Evolutionary conservation across 768 basidiomycete species (phyloP).

Genomic region (Mycena vitilis): DNA sequence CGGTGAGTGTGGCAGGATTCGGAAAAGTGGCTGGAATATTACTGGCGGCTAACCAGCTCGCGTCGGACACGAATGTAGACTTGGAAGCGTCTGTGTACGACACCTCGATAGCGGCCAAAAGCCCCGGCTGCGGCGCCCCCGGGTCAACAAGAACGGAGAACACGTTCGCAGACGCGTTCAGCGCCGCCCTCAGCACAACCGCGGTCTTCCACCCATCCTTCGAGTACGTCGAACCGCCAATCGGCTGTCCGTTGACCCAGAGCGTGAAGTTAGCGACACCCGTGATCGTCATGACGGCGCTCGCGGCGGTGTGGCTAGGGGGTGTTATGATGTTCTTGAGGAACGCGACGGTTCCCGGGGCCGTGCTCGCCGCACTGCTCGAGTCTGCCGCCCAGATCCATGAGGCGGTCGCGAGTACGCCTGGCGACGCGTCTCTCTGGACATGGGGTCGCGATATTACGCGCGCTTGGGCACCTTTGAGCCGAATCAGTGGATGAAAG

Average conservation of each 20-base stretch:
- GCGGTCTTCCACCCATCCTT: constrained; percentile 23
- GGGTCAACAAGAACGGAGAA: constrained; percentile 27
- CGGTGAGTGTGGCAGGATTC: background rate
- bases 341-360: constrained; percentile 29
- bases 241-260: constrained; percentile 30
- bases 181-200: constrained; percentile 4
- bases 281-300: constrained; percentile 23
- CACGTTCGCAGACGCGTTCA: constrained; percentile 20
- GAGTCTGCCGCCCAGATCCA: constrained; percentile 30
- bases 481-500: background rate
- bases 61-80: constrained; percentile 17
- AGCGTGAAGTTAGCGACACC: constrained; percentile 22
- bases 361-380: constrained; percentile 5
- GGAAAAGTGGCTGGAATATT: constrained; percentile 25
- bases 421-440: background rate
- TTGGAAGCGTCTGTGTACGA: constrained; percentile 12
- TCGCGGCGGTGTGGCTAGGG: constrained; percentile 4
- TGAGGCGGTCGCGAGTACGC: constrained; percentile 14
- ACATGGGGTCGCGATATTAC: background rate
- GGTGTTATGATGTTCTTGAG: constrained; percentile 12
- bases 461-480: constrained; percentile 12
- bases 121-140: constrained; percentile 15
- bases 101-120: constrained; percentile 24
- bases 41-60: constrained; percentile 20
- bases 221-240: constrained; percentile 3